phyloP scores from a whole-genome alignment of 331 rosid species.

The Rosa hybrid region DNA sequence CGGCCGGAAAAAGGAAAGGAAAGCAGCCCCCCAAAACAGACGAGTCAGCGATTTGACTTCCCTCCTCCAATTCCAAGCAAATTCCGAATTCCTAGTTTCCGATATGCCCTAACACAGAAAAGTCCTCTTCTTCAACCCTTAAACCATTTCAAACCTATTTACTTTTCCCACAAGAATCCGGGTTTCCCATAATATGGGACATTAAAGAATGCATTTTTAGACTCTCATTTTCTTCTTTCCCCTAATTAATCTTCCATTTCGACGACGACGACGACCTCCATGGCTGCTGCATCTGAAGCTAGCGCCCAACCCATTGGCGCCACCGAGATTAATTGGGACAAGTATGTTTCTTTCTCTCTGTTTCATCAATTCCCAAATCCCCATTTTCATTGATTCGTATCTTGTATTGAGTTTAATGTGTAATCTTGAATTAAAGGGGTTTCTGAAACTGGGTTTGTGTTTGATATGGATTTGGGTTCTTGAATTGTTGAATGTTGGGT shows the following conservation, averaged over 20 bases:
- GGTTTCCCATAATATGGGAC: slow-evolving; percentile 8
- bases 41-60: slow-evolving; percentile 8
- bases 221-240: slow-evolving; percentile 3
- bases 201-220: slow-evolving; percentile 25
- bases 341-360: slow-evolving; percentile 43
- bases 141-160: background rate
- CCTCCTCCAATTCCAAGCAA: background rate
- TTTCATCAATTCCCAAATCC: slow-evolving; percentile 5
- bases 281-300: slow-evolving; percentile 51
- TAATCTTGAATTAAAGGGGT: background rate
- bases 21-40: background rate
- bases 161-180: background rate
- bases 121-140: background rate
- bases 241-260: background rate
- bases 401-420: background rate
- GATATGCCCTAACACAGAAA: background rate
- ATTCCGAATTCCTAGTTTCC: background rate
- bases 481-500: background rate
- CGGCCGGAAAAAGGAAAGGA: background rate
- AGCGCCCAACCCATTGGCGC: slow-evolving; percentile 57
- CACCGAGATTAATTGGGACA: slow-evolving; percentile 96
- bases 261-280: slow-evolving; percentile 23
- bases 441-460: slow-evolving; percentile 1
- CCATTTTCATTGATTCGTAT: background rate
- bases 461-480: background rate